These are phyloP conservation scores for Sophora flavescens DNA, from an alignment of 306 rosid genomes.

Conservation along the genomic window DNA sequence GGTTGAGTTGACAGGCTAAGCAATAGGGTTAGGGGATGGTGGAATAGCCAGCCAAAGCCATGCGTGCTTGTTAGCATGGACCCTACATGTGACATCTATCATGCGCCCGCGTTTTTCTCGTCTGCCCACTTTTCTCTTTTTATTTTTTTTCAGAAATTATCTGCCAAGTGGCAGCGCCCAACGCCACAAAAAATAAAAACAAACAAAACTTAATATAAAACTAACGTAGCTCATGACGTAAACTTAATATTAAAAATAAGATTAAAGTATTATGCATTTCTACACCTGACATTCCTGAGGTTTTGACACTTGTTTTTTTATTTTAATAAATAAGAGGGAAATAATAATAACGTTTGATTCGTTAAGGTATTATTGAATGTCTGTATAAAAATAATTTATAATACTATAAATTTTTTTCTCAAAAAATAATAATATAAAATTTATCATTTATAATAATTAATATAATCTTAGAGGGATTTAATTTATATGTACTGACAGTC, in stretches of 20 bases:
- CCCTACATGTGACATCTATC: slow-evolving; percentile 60
- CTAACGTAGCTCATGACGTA: neutral
- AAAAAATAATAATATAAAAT: neutral
- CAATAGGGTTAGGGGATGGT: slow-evolving; percentile 56
- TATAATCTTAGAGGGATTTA: neutral
- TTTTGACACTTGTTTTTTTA: too few relatives aligned
- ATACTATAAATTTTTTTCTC: too few relatives aligned
- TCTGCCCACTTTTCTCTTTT: slow-evolving; percentile 14
- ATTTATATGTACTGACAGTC: too few relatives aligned
- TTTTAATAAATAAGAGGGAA: too few relatives aligned
- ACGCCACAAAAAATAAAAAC: neutral
- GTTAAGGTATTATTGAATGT: too few relatives aligned
- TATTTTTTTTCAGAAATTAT: neutral
- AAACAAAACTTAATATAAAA: neutral
- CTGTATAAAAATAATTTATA: too few relatives aligned
- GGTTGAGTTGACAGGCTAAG: slow-evolving; percentile 55
- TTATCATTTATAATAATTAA: neutral
- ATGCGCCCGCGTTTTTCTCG: slow-evolving; percentile 58
- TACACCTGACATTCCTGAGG: too few relatives aligned
- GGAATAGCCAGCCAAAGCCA: slow-evolving; percentile 70
- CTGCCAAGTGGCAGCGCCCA: slow-evolving; percentile 14
- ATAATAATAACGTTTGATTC: too few relatives aligned
- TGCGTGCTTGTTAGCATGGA: slow-evolving; percentile 61
- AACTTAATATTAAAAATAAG: neutral
- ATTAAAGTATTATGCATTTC: too few relatives aligned